Evolutionary conservation across 345 rosid species (phyloP).

Genomic region (Aquilaria malaccensis): DNA sequence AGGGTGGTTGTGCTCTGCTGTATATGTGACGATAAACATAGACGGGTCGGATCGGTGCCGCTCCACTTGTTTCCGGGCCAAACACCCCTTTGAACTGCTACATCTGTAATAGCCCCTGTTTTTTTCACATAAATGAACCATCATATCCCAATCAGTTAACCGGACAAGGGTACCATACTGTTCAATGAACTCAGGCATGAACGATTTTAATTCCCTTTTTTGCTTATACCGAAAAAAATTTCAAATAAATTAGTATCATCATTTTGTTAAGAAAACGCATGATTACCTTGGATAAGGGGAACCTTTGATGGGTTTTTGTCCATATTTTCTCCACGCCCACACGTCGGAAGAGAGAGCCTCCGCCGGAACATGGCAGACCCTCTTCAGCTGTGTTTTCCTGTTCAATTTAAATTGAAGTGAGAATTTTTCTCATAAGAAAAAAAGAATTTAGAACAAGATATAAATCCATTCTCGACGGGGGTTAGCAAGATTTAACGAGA

Average conservation of each 20-base stretch:
- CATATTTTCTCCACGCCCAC: conserved; percentile 99
- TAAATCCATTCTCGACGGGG: not conserved
- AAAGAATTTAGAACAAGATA: not conserved
- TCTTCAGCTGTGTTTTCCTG: conserved; percentile 89
- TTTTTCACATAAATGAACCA: conserved; percentile 5
- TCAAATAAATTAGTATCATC: no score
- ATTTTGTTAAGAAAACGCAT: not conserved
- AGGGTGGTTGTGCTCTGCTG: conserved; percentile 92
- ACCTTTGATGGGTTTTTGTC: conserved; percentile 99
- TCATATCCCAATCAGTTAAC: conserved; percentile 8
- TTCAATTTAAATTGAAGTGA: not conserved
- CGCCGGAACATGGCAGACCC: conserved; percentile 86
- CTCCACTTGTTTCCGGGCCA: conserved; percentile 98
- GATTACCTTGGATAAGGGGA: conserved; percentile 89
- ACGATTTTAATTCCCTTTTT: not conserved
- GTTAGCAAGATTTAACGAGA: not conserved
- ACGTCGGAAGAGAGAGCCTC: conserved; percentile 82
- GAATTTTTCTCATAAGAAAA: not conserved
- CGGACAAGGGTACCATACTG: conserved; percentile 3
- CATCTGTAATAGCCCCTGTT: conserved; percentile 94
- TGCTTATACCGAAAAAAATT: no score
- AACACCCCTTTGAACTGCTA: conserved; percentile 90
- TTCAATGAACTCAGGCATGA: not conserved
- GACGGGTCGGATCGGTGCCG: conserved; percentile 91
- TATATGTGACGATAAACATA: conserved; percentile 87